phyloP scores from a whole-genome alignment of 805 yeast genomes.

The Kockiozyma suomiensis region DNA sequence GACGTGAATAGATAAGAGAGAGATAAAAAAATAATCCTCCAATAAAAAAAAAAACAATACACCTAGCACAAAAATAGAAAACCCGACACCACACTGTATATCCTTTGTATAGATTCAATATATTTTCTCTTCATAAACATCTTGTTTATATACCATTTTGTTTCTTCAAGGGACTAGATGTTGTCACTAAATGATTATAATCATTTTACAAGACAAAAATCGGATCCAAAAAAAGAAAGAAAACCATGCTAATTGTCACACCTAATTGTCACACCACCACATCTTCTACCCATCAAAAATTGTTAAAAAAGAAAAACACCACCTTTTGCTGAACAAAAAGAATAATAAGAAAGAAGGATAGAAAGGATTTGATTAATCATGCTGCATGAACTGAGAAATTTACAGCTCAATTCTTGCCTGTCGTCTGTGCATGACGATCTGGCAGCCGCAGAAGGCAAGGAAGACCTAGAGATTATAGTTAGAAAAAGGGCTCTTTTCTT shows the following conservation, averaged over 20 bases:
- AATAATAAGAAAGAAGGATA: constrained; percentile 2
- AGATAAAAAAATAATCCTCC: background rate
- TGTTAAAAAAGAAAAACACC: background rate
- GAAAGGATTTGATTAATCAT: background rate
- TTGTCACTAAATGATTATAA: no score
- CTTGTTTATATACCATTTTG: background rate
- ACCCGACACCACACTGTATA: constrained; percentile 13
- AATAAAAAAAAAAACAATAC: constrained; percentile 4
- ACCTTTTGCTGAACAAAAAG: constrained; percentile 5
- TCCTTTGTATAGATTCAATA: background rate
- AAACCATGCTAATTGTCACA: background rate
- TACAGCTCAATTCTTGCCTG: constrained; percentile 35
- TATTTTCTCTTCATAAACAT: background rate
- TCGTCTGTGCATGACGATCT: constrained; percentile 51
- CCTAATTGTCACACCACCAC: constrained; percentile 5
- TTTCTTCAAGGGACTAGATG: background rate
- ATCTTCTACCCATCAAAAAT: background rate
- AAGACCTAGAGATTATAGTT: constrained; percentile 46
- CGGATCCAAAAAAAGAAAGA: no score
- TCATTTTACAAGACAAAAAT: no score
- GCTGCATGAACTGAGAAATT: background rate
- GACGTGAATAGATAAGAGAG: background rate
- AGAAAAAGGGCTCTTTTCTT: background rate
- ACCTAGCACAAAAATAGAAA: background rate
- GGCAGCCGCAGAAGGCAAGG: constrained; percentile 89